Evolutionary conservation across 2,329 filamentous ascomycete genomes (phyloP).

Genomic region (Volutella citrinella): DNA sequence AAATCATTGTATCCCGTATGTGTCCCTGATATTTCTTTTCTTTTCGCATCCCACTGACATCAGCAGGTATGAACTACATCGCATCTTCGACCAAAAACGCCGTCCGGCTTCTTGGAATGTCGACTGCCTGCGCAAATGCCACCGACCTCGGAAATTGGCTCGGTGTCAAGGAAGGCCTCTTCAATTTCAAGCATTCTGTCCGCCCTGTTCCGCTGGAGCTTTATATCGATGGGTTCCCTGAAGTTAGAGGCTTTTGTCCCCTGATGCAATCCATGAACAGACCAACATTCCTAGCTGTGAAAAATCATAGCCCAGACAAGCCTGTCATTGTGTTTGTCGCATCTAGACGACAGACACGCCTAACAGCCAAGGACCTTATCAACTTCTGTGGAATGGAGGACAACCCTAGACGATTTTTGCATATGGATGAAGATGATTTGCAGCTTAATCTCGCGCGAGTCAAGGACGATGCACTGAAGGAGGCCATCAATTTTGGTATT

Average conservation of each 20-base stretch:
- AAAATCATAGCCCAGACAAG: conserved; percentile 92
- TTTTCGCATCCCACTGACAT: conserved; percentile 1
- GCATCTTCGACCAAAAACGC: conserved; percentile 87
- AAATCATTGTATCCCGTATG: conserved; percentile 81
- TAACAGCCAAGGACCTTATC: conserved; percentile 94
- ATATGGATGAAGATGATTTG: conserved; percentile 92
- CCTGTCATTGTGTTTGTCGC: conserved; percentile 98
- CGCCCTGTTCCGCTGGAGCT: conserved; percentile 93
- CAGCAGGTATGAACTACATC: conserved; percentile 94
- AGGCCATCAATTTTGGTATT: conserved; percentile 96
- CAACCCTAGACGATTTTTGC: conserved; percentile 87
- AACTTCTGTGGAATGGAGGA: conserved; percentile 99
- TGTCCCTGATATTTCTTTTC: conserved; percentile 3
- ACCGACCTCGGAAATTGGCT: conserved; percentile 94
- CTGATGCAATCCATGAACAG: conserved; percentile 99
- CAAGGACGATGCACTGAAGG: conserved; percentile 87
- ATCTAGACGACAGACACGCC: conserved; percentile 86
- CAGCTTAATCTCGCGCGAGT: conserved; percentile 83
- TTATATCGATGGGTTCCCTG: conserved; percentile 96
- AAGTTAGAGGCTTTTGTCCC: conserved; percentile 91
- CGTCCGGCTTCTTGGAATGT: conserved; percentile 95
- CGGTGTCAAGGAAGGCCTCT: conserved; percentile 90
- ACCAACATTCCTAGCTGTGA: conserved; percentile 93
- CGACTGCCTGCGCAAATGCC: conserved; percentile 94
- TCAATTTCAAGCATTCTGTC: conserved; percentile 97